phyloP scores from a whole-genome alignment of 257 asterid species.

The Solanum pimpinellifolium region DNA sequence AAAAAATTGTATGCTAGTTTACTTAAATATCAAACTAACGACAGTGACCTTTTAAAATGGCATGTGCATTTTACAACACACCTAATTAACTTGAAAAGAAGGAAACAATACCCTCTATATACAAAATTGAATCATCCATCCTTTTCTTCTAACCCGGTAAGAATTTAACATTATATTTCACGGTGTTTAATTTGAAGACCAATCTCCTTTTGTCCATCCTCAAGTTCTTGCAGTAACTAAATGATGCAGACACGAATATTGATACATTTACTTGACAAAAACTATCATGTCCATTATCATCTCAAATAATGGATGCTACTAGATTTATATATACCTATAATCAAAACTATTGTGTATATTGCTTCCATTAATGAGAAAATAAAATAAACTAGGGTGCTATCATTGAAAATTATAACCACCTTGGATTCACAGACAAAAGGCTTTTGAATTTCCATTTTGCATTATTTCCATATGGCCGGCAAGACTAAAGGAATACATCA shows the following conservation, averaged over 20 bases:
- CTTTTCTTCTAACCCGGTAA: slow-evolving; percentile 26
- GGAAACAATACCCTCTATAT: slow-evolving; percentile 38
- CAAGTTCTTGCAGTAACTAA: slow-evolving; percentile 37
- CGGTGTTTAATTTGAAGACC: slow-evolving; percentile 57
- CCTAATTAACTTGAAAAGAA: neutral
- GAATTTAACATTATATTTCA: slow-evolving; percentile 45
- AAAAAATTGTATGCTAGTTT: neutral
- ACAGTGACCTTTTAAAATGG: neutral
- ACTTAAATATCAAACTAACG: neutral
- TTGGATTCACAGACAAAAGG: slow-evolving; percentile 16
- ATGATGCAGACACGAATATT: neutral
- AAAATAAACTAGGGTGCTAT: neutral
- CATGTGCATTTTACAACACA: neutral
- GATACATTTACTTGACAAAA: too few relatives aligned
- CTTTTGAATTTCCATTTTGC: slow-evolving; percentile 18
- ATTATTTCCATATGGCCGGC: slow-evolving; percentile 1
- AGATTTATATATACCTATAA: too few relatives aligned
- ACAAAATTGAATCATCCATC: slow-evolving; percentile 50
- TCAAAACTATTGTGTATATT: too few relatives aligned
- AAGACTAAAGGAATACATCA: slow-evolving; percentile 1
- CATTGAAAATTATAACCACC: slow-evolving; percentile 19
- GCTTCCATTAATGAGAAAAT: neutral
- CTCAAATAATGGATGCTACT: too few relatives aligned
- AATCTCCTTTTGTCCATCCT: slow-evolving; percentile 43
- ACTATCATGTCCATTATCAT: too few relatives aligned